These are phyloP conservation scores for Globisporangium yorkense DNA, from an alignment of 352 stramenopile genomes.

Conservation along the genomic window DNA sequence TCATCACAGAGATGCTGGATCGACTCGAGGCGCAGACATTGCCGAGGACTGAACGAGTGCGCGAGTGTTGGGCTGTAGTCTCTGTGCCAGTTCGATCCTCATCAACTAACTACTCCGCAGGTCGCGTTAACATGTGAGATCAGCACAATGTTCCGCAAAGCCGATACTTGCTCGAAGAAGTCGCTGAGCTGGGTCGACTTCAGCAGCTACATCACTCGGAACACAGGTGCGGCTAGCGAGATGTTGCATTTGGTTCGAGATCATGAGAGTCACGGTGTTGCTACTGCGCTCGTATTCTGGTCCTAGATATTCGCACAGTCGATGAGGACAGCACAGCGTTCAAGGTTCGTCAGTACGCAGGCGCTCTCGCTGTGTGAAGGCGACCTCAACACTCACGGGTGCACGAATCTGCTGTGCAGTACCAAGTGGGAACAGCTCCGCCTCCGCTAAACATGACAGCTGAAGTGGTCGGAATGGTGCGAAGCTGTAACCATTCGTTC, in stretches of 20 bases:
- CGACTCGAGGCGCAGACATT: slow-evolving; percentile 17
- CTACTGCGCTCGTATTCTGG: neutral
- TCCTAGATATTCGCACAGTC: slow-evolving; percentile 1
- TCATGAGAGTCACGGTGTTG: neutral
- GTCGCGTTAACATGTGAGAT: slow-evolving; percentile 27
- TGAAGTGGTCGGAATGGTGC: slow-evolving; percentile 43
- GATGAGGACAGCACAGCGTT: slow-evolving; percentile 7
- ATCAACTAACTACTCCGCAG: slow-evolving; percentile 12
- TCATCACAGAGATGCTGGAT: slow-evolving; percentile 29
- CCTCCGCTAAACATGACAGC: slow-evolving; percentile 25
- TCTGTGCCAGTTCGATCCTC: too few species aligned
- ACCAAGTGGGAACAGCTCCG: slow-evolving; percentile 19
- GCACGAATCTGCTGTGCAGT: slow-evolving; percentile 8
- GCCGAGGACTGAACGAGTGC: slow-evolving; percentile 21
- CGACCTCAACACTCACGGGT: too few species aligned
- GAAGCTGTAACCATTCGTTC: neutral
- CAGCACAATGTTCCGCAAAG: slow-evolving; percentile 29
- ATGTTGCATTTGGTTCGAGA: neutral
- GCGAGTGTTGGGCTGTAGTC: neutral
- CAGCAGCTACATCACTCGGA: slow-evolving; percentile 33
- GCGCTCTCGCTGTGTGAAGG: too few species aligned
- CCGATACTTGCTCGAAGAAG: slow-evolving; percentile 26
- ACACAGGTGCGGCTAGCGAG: slow-evolving; percentile 18
- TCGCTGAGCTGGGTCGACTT: slow-evolving; percentile 42
- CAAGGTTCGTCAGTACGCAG: slow-evolving; percentile 1